Conservation (phyloP, 805 yeast species). For the Suhomyces prunicola region DNA sequence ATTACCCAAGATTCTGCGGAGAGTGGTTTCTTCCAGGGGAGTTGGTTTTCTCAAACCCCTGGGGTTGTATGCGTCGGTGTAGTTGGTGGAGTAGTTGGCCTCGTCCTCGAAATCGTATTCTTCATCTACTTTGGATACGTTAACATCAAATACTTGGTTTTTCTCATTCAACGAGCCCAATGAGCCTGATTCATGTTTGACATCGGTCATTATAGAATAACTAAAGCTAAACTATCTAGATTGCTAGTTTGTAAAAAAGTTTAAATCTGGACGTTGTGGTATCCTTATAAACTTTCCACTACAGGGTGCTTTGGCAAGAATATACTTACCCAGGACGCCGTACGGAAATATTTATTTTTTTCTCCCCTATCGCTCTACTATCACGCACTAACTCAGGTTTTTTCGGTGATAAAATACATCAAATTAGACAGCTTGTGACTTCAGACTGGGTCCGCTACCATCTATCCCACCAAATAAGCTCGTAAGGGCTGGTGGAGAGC, state of each 20-base stretch:
- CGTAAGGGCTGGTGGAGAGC: neutral
- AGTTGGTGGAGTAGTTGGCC: constrained; percentile 17
- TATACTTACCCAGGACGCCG: neutral
- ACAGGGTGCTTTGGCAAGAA: neutral
- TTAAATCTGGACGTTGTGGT: neutral
- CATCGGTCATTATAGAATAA: neutral
- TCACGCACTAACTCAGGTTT: neutral
- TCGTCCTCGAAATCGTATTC: constrained; percentile 15
- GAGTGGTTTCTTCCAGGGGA: constrained; percentile 19
- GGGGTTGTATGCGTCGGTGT: constrained; percentile 34
- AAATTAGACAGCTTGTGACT: neutral
- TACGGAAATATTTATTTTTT: neutral
- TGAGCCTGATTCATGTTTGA: neutral
- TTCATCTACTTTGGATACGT: neutral
- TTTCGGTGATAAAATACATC: neutral
- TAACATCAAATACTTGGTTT: neutral
- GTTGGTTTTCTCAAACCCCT: constrained; percentile 37
- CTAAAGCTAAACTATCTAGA: neutral
- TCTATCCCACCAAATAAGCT: neutral
- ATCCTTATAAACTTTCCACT: neutral
- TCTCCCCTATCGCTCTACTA: neutral
- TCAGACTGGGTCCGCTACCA: neutral
- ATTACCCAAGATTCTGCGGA: constrained; percentile 41
- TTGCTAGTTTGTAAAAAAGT: neutral
- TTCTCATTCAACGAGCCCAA: neutral